Base-by-base conservation (phyloP, 2,329 filamentous ascomycete genomes). In the Pseudogymnoascus sp. region DNA sequence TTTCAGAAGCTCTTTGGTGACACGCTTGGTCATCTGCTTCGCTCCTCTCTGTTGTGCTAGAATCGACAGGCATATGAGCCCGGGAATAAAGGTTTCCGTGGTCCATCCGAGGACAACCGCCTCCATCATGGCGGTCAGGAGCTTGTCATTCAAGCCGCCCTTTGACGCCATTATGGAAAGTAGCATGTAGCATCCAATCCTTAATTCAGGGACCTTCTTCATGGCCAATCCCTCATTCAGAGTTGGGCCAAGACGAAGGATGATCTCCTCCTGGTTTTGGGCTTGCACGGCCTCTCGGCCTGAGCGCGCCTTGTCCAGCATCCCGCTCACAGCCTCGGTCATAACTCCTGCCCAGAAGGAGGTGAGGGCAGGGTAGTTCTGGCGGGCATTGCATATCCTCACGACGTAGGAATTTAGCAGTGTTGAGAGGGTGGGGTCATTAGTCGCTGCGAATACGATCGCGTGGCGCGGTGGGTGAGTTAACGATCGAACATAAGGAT, bases 261-360 rank as follows among this genome's bases (percentile, higher is more conserved):
- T 78, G 12, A 90, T 75, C 69, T 89, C 86, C 72, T 96, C 90
- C 68, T 92, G 87, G 69, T 91, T 90, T 70, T 94, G 88, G 68
- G 84, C 83, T 74, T 96, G 89, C 4, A 95, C 82, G 65, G 86
- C 84, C 67, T 82, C 82, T 67, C 91, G 83, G 62, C 92, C 92
- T 1, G 91, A 92, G 67, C 84, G 85, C 65, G 86, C 82, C 62
- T 82, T 84, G 70, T 96, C 91, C 64, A 97, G 77, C 79, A 94
- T 91, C 31, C 86, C 88, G 66, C 90, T 89, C 64, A 95, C 82
- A 10, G 92, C 87, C 75, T 99, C 92, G 0, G 91, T 91, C 73
- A 90, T 87, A 61, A 97, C 81, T 53, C 91, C 89, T 4, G 89
- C 91, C 93, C 94, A 99, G 73, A 99, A 97, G 0, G 90, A 88